Percentiles rank a stretch among this genome's conserved stretches.
These are phyloP conservation scores for Salmacisia buchloeana DNA, from an alignment of 1,284 basidiomycete species.

Conservation along the genomic window DNA sequence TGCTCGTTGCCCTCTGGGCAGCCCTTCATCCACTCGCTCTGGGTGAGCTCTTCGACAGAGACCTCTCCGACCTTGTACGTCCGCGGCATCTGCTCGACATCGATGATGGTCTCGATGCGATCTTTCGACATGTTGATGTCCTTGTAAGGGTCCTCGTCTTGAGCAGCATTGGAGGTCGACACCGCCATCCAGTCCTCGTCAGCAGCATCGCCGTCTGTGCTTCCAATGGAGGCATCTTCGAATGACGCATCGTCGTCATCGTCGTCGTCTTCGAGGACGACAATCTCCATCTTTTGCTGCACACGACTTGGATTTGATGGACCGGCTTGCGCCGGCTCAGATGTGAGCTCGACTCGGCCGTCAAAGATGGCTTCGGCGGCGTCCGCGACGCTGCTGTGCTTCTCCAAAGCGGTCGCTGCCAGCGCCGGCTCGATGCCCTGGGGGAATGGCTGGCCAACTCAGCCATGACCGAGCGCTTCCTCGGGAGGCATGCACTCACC, in stretches of 20 bases:
- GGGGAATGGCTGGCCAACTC: not conserved
- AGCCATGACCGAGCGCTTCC: not conserved
- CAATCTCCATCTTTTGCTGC: not conserved
- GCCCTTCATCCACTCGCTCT: slow-evolving; percentile 6
- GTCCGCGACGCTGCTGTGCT: not conserved
- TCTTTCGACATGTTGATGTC: slow-evolving; percentile 3
- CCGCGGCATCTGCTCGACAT: not conserved
- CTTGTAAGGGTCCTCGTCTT: not conserved
- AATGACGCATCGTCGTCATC: not conserved
- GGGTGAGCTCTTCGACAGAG: not conserved
- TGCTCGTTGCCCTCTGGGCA: slow-evolving; percentile 6
- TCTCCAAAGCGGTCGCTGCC: not conserved
- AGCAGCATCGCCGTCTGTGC: not conserved
- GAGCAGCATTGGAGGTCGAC: not conserved
- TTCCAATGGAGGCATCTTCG: not conserved
- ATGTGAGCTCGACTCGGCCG: not conserved
- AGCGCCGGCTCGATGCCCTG: not conserved
- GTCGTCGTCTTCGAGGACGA: not conserved
- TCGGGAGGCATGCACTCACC: not conserved
- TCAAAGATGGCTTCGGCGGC: slow-evolving; percentile 7
- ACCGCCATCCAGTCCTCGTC: not conserved
- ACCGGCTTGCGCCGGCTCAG: not conserved
- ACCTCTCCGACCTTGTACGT: not conserved
- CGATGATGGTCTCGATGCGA: not conserved
- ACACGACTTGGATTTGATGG: not conserved